Conservation (phyloP, 2,329 filamentous ascomycete species). For the Hymenoscyphus repandus region DNA sequence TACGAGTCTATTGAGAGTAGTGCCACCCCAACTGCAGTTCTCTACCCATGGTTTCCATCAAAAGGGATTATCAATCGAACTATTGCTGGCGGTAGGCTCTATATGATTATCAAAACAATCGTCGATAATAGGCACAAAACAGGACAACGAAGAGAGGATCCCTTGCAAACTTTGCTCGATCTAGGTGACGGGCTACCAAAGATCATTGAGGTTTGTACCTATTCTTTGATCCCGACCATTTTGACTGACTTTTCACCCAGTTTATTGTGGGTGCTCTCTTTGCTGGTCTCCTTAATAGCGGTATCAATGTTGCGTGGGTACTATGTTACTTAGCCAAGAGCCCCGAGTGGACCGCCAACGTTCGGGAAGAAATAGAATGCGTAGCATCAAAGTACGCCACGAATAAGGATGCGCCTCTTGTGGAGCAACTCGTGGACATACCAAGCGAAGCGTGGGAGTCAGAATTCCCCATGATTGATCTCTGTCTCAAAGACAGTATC, state of each 20-base stretch:
- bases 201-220: slow-evolving; percentile 2
- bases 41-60: slow-evolving; percentile 5
- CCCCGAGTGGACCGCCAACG: slow-evolving; percentile 40
- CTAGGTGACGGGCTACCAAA: neutral
- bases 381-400: slow-evolving; percentile 39
- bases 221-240: neutral
- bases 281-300: slow-evolving; percentile 2
- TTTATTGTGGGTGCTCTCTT: slow-evolving; percentile 3
- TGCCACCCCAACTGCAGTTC: neutral
- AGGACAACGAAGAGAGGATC: slow-evolving; percentile 2
- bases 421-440: slow-evolving; percentile 35
- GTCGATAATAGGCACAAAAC: neutral
- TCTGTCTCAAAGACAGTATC: slow-evolving; percentile 49
- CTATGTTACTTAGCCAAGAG: slow-evolving; percentile 39
- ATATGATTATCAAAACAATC: slow-evolving; percentile 2
- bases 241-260: neutral
- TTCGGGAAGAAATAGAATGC: slow-evolving; percentile 42
- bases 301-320: slow-evolving; percentile 4
- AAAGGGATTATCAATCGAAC: slow-evolving; percentile 5
- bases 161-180: slow-evolving; percentile 5
- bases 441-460: slow-evolving; percentile 49
- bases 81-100: slow-evolving; percentile 3
- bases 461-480: slow-evolving; percentile 47
- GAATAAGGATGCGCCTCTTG: slow-evolving; percentile 2
- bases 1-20: slow-evolving; percentile 3